Conservation (phyloP, 2,329 filamentous ascomycete species). For the Botrytis cinerea region DNA sequence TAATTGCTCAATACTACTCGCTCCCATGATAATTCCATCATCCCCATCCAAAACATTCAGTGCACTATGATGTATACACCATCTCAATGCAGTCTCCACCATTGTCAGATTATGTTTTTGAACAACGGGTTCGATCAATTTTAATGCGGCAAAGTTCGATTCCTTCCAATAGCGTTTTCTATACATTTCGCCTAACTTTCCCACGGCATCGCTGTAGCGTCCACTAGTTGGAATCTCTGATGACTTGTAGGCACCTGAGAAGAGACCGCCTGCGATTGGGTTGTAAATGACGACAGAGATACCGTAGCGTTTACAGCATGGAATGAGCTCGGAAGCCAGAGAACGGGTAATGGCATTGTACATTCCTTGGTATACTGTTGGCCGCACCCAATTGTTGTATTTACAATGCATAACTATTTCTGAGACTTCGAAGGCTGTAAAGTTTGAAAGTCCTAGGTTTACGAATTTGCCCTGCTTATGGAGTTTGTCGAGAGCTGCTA, state of each 20-base stretch:
- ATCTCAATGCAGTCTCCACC: conserved; percentile 62
- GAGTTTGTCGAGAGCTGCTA: conserved; percentile 75
- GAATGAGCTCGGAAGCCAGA: conserved; percentile 74
- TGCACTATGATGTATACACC: conserved; percentile 59
- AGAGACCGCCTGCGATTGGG: conserved; percentile 76
- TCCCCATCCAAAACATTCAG: conserved; percentile 53
- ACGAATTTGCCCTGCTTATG: conserved; percentile 85
- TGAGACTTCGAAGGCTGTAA: conserved; percentile 82
- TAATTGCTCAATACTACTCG: conserved; percentile 45
- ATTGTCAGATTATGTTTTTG: conserved; percentile 59
- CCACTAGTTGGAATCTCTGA: conserved; percentile 57
- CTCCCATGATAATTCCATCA: conserved; percentile 48
- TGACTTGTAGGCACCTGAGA: conserved; percentile 68
- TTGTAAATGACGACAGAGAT: conserved; percentile 82
- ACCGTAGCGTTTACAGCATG: conserved; percentile 72
- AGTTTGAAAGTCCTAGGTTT: conserved; percentile 78
- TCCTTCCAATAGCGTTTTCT: conserved; percentile 64
- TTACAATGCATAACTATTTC: conserved; percentile 80
- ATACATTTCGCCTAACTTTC: conserved; percentile 51
- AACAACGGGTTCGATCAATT: conserved; percentile 60
- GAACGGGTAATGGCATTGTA: conserved; percentile 78
- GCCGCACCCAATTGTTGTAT: conserved; percentile 72
- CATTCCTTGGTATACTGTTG: conserved; percentile 78
- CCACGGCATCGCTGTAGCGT: conserved; percentile 62
- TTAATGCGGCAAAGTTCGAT: conserved; percentile 60